Conservation (phyloP, 148 eudicot species). For the Fagopyrum homotropicum region DNA sequence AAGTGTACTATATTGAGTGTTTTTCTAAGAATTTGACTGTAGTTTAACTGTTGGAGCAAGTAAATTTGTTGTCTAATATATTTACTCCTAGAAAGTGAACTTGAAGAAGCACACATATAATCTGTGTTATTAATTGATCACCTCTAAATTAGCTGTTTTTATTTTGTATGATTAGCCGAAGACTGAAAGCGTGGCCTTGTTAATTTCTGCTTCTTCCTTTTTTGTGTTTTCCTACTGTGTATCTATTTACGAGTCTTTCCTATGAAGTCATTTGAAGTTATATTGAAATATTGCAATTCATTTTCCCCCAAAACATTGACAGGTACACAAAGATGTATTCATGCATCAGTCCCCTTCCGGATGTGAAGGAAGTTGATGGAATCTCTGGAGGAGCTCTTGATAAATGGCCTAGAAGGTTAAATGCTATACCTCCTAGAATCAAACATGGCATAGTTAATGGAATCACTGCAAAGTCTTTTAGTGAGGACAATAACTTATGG, state of each 20-base stretch:
- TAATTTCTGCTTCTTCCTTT: no score
- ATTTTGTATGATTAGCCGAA: no score
- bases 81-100: no score
- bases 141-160: no score
- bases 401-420: constrained; percentile 64
- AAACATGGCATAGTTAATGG: constrained; percentile 17
- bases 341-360: constrained; percentile 48
- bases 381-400: constrained; percentile 47
- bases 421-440: constrained; percentile 46
- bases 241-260: no score
- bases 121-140: no score
- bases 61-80: background rate
- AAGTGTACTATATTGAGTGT: background rate
- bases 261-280: background rate
- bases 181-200: no score
- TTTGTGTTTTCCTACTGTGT: no score
- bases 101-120: no score
- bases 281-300: background rate
- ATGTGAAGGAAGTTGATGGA: constrained; percentile 23
- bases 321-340: constrained; percentile 47
- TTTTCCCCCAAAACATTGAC: constrained; percentile 6
- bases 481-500: constrained; percentile 52
- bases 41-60: background rate
- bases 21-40: background rate
- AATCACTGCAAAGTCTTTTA: constrained; percentile 30